A percentile compares a stretch with the other conserved stretches of the same genome.
These are phyloP conservation scores for Linum trigynum DNA, from an alignment of 345 rosid genomes.

Conservation along the genomic window DNA sequence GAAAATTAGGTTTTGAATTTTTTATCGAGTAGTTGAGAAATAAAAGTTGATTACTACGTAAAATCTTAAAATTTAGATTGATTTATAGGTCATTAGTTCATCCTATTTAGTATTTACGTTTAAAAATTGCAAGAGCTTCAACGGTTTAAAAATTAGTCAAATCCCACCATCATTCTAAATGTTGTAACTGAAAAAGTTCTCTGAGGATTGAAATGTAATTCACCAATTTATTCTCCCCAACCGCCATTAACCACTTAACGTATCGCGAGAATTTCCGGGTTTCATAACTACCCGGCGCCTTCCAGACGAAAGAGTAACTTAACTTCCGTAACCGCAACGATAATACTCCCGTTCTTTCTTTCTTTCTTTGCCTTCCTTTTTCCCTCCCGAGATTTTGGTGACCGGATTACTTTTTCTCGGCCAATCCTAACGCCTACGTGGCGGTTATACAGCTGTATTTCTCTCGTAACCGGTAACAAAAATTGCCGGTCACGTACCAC, in stretches of 20 bases:
- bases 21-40: no score
- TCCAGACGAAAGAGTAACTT: background rate
- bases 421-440: slow-evolving; percentile 19
- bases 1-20: no score
- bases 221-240: slow-evolving; percentile 6
- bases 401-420: slow-evolving; percentile 2
- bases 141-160: no score
- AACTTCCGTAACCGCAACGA: slow-evolving; percentile 4
- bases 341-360: background rate
- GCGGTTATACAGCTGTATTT: slow-evolving; percentile 22
- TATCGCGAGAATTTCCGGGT: slow-evolving; percentile 8
- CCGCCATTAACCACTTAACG: slow-evolving; percentile 5
- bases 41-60: no score
- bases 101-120: no score
- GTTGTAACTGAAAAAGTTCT: no score
- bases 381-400: slow-evolving; percentile 5
- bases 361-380: no score
- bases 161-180: no score
- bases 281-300: background rate
- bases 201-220: background rate
- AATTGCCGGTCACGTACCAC: slow-evolving; percentile 11
- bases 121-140: no score
- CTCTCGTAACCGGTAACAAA: slow-evolving; percentile 20
- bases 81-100: no score
- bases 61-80: no score